A percentile compares a stretch with the other conserved stretches of the same genome.
Evolutionary conservation across 2,329 filamentous ascomycete genomes (phyloP).

Genomic region (Colletotrichum coccodes): DNA sequence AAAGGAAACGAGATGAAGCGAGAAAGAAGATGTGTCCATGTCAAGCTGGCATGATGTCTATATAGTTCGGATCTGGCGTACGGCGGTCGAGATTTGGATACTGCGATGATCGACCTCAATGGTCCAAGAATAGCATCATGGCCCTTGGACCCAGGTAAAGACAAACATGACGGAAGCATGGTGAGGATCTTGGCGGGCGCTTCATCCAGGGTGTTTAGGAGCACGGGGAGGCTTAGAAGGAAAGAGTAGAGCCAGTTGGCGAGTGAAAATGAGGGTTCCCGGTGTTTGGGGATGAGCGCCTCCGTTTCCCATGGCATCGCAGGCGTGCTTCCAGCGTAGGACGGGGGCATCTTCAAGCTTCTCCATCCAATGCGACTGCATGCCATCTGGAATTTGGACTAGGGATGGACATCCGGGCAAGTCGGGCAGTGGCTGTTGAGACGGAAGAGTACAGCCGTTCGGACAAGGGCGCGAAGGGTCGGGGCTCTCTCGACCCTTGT

Average conservation of each 20-base stretch:
- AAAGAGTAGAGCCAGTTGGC: neutral
- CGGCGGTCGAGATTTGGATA: neutral
- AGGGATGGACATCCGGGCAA: neutral
- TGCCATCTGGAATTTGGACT: slow-evolving; percentile 16
- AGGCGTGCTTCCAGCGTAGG: slow-evolving; percentile 10
- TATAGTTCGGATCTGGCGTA: slow-evolving; percentile 12
- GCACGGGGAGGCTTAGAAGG: slow-evolving; percentile 7
- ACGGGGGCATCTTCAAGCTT: slow-evolving; percentile 15
- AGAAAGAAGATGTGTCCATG: neutral
- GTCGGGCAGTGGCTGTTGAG: slow-evolving; percentile 12
- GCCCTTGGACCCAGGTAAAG: slow-evolving; percentile 10
- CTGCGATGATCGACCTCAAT: slow-evolving; percentile 17
- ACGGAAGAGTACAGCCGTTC: slow-evolving; percentile 10
- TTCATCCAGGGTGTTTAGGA: slow-evolving; percentile 25
- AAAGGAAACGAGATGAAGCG: slow-evolving; percentile 22
- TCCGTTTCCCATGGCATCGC: slow-evolving; percentile 25
- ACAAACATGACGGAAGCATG: slow-evolving; percentile 5
- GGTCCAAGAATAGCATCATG: slow-evolving; percentile 30
- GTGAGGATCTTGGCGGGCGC: slow-evolving; percentile 26
- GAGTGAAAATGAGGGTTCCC: slow-evolving; percentile 4
- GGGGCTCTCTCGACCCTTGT: slow-evolving; percentile 13
- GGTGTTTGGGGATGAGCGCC: slow-evolving; percentile 25
- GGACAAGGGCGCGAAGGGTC: neutral
- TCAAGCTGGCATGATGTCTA: slow-evolving; percentile 31
- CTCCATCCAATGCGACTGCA: slow-evolving; percentile 22